These are phyloP conservation scores for Hirsutella minnesotensis DNA, from an alignment of 2,329 filamentous ascomycete genomes.

Conservation along the genomic window DNA sequence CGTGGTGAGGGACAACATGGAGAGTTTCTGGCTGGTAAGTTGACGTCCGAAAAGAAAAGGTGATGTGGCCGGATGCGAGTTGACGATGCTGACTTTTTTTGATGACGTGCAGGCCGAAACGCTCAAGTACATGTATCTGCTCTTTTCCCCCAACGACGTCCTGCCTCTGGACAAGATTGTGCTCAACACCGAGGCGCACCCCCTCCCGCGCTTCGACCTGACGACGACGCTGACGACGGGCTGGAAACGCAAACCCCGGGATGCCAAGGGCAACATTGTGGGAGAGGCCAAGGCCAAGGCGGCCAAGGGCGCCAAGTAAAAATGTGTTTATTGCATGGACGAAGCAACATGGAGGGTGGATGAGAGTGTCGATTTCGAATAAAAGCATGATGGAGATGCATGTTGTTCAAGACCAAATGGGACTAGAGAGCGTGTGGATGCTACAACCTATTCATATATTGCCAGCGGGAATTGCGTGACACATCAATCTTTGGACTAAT, in stretches of 20 bases:
- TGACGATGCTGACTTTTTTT: background rate
- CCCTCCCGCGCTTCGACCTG: conserved; percentile 77
- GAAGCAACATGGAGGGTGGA: too few relatives aligned
- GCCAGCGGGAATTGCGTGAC: too few relatives aligned
- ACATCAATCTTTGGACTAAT: too few relatives aligned
- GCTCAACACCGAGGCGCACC: conserved; percentile 92
- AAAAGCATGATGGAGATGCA: too few relatives aligned
- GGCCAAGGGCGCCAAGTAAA: background rate
- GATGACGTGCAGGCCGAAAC: conserved; percentile 66
- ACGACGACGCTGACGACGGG: conserved; percentile 67
- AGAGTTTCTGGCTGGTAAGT: conserved; percentile 92
- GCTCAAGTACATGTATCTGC: conserved; percentile 91
- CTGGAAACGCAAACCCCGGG: conserved; percentile 61
- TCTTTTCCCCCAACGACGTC: conserved; percentile 77
- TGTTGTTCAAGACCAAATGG: too few relatives aligned
- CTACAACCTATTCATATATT: too few relatives aligned
- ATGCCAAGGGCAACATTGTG: conserved; percentile 28
- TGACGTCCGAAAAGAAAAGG: too few relatives aligned
- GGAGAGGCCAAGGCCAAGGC: background rate
- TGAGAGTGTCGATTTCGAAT: too few relatives aligned
- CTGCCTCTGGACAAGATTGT: conserved; percentile 79
- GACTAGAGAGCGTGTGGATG: too few relatives aligned
- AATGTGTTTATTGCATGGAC: too few relatives aligned
- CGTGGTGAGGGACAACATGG: conserved; percentile 76
- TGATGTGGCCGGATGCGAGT: background rate